Base-by-base conservation (phyloP, 768 basidiomycete species). In the Tubosaeta sp. region DNA sequence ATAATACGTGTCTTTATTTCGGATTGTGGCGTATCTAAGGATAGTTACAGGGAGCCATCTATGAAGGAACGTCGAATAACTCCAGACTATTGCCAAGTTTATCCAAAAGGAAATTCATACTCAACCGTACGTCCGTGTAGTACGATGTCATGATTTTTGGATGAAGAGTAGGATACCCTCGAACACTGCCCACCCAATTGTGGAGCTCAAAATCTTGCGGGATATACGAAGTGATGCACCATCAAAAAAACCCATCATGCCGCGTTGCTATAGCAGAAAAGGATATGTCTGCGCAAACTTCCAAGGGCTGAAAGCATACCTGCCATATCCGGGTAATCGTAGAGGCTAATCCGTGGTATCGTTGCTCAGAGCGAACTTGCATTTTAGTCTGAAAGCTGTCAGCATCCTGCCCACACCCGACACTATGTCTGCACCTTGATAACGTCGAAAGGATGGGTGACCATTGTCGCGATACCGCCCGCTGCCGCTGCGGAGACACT, bases 61-160 rank as follows among this genome's bases (percentile, higher is more conserved):
- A 93, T 61, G 91, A 94, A 64, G 93, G 95, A 35, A 97, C 95
- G 39, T 92, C 88, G n/a, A 99, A 98, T 68, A 98, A 68, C 75
- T 97, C 32, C 86, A 94, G 71, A 99, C 97, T 0, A 97, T 99
- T 61, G 91, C 94, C 5, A 95, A 88, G 72, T 84, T 88, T 55
- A 80, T 95, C 50, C 88, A 93, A 69, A 91, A 90, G 71, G 78
- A 92, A 64, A 91, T 60, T 85, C 88, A 62, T 88, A 66, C 56
- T 53, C 22, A 22, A 22, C 22, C 22, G 22, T 22, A 22, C 22
- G 22, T 2, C 22, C 3, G 22, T 22, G 22, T 22, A 22, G 22
- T 19, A 44, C 17, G 33, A 45, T 32, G 6, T 19, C 29, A 48
- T 31, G 27, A 27, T 50, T 54, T 71, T 65, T 73, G 76, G 61